Evolutionary conservation across 257 asterid genomes (phyloP), one percentile per base, ranked within the genome.

Genomic region (Mitragyna speciosa): DNA sequence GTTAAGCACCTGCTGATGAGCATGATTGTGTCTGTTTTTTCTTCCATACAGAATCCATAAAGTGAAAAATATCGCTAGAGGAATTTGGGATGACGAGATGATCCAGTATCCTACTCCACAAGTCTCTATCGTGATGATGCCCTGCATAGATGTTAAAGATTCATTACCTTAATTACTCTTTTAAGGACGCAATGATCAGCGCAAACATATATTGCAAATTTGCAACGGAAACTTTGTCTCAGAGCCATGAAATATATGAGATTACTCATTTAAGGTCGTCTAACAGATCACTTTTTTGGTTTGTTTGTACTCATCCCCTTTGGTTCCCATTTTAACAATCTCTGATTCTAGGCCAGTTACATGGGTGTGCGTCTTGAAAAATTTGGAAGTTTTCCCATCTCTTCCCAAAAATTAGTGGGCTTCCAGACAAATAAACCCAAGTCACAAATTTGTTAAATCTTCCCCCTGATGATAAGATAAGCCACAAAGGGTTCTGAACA

Each of bases 61-160:
- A 47, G 94, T 95, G 85, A 90, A 93, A 76, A 91, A 75, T 39
- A 93, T 51, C 28, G 97, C 92, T 15, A 93, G 79, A 72, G 97
- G 98, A 51, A 95, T 84, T 84, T 93, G 99, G 78, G 83, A 20
- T 41, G 90, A 79, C 68, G 98, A 91, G 75, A 95, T 85, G 47
- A 90, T 80, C 99, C 99, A 95, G 80, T 95, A 95, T 77, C 70
- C 96, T 1, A 86, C 85, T 82, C 99, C 97, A 83, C 99, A 95
- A 52, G 89, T 76, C 86, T 90, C 86, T 81, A 93, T 86, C 9
- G 77, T 78, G 78, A 92, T 77, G 24, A 91, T 80, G 0, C 97
- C 98, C 99, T 95, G 63, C 86, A 85, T 5, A 30, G 33, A 30
- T 73, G 48, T 67, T 12, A 22, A 58, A 58, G 6, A 22, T n/a